These are phyloP conservation scores for Copromyces sp. DNA, from an alignment of 495 filamentous ascomycete species.

Conservation along the genomic window DNA sequence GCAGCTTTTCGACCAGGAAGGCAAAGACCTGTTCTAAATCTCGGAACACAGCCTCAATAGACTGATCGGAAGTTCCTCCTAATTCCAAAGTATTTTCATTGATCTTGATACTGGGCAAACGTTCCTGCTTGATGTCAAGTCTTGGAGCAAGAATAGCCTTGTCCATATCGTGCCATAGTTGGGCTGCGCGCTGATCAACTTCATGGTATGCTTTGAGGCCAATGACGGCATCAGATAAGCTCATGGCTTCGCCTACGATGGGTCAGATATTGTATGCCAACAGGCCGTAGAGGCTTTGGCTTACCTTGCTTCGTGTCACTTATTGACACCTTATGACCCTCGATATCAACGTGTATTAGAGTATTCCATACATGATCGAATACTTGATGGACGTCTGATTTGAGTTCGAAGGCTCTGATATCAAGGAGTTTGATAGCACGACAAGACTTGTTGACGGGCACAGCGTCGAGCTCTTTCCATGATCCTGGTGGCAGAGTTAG, in stretches of 20 bases:
- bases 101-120: slow-evolving; percentile 24
- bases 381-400: slow-evolving; percentile 46
- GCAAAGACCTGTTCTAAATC: slow-evolving; percentile 53
- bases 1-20: slow-evolving; percentile 57
- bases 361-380: slow-evolving; percentile 46
- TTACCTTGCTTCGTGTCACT: slow-evolving; percentile 32
- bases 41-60: slow-evolving; percentile 38
- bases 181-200: slow-evolving; percentile 36
- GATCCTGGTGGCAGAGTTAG: slow-evolving; percentile 24
- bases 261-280: slow-evolving; percentile 15
- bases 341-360: slow-evolving; percentile 45
- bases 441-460: slow-evolving; percentile 36
- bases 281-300: neutral
- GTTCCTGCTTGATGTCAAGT: slow-evolving; percentile 24
- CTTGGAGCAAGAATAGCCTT: slow-evolving; percentile 39
- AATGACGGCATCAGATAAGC: slow-evolving; percentile 35
- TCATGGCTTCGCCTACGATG: slow-evolving; percentile 35
- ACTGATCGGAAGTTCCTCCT: slow-evolving; percentile 25
- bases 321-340: slow-evolving; percentile 39
- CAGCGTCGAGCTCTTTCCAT: slow-evolving; percentile 32
- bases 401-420: slow-evolving; percentile 42
- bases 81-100: slow-evolving; percentile 27
- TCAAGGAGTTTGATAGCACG: slow-evolving; percentile 38
- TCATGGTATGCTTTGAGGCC: slow-evolving; percentile 42
- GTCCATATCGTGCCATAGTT: slow-evolving; percentile 44